Evolutionary conservation across 139 green algal species (phyloP).

Genomic region (Chlorella sp.): DNA sequence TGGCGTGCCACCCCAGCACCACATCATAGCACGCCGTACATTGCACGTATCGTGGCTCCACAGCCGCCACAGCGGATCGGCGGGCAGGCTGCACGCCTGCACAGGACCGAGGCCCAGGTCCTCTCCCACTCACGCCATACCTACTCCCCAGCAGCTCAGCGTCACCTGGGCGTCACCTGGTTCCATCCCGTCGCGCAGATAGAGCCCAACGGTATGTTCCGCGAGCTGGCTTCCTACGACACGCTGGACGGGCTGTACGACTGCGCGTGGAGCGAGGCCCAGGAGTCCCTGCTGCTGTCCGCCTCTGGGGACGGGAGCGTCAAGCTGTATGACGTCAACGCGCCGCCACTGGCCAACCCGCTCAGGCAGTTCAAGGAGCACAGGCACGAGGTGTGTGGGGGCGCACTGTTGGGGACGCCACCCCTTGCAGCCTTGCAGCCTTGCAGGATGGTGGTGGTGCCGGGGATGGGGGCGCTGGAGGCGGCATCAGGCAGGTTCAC

Average conservation of each 20-base stretch:
- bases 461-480: not conserved
- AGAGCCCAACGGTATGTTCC: not conserved
- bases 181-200: not conserved
- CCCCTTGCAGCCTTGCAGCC: too few relatives aligned
- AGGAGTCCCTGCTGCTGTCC: constrained; percentile 90
- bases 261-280: constrained; percentile 91
- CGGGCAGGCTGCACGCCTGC: too few relatives aligned
- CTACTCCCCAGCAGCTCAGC: too few relatives aligned
- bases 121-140: too few relatives aligned
- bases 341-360: constrained; percentile 75
- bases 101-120: too few relatives aligned
- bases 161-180: too few relatives aligned
- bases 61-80: too few relatives aligned
- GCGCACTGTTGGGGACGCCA: too few relatives aligned
- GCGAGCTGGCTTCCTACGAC: constrained; percentile 77
- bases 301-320: constrained; percentile 89
- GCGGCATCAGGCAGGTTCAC: not conserved
- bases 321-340: constrained; percentile 84
- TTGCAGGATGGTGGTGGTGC: not conserved
- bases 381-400: constrained; percentile 67
- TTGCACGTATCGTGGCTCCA: too few relatives aligned
- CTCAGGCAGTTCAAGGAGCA: constrained; percentile 84
- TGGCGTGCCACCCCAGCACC: too few relatives aligned
- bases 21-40: too few relatives aligned
- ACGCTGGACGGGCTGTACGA: constrained; percentile 96